These are phyloP conservation scores for Sideroxylon spinosum DNA, from an alignment of 179 eudicot species.

Conservation along the genomic window DNA sequence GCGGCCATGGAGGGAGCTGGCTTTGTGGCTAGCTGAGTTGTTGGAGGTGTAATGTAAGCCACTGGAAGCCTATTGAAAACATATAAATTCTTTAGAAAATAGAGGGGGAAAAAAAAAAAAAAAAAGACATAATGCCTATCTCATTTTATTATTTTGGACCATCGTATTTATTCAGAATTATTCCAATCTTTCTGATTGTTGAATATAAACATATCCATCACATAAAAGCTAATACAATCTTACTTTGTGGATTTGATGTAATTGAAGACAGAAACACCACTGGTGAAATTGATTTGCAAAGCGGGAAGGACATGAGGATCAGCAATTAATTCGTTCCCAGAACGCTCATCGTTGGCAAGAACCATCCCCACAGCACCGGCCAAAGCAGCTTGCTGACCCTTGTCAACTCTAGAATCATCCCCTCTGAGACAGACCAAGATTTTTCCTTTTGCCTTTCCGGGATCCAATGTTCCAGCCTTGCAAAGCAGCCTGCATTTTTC, in stretches of 20 bases:
- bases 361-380: constrained; percentile 76
- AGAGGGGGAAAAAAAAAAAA: too few relatives aligned
- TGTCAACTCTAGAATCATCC: constrained; percentile 30
- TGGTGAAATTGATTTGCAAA: constrained; percentile 17
- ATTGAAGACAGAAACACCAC: too few relatives aligned
- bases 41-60: constrained; percentile 56
- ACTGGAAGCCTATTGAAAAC: constrained; percentile 37
- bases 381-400: constrained; percentile 34
- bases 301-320: constrained; percentile 70
- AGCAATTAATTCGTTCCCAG: constrained; percentile 31
- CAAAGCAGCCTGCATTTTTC: too few relatives aligned
- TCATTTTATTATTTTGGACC: too few relatives aligned
- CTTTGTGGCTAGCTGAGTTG: constrained; percentile 45
- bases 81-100: neutral
- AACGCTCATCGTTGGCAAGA: constrained; percentile 37
- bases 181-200: too few relatives aligned
- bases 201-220: too few relatives aligned
- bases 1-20: constrained; percentile 97
- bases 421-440: constrained; percentile 54
- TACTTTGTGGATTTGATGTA: too few relatives aligned
- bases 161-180: too few relatives aligned
- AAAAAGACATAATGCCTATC: too few relatives aligned
- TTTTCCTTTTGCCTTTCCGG: constrained; percentile 40
- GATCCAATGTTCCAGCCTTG: constrained; percentile 11
- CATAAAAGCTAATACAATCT: too few relatives aligned